Conservation (phyloP, 2,329 filamentous ascomycete species). For the Talaromyces pinophilus region DNA sequence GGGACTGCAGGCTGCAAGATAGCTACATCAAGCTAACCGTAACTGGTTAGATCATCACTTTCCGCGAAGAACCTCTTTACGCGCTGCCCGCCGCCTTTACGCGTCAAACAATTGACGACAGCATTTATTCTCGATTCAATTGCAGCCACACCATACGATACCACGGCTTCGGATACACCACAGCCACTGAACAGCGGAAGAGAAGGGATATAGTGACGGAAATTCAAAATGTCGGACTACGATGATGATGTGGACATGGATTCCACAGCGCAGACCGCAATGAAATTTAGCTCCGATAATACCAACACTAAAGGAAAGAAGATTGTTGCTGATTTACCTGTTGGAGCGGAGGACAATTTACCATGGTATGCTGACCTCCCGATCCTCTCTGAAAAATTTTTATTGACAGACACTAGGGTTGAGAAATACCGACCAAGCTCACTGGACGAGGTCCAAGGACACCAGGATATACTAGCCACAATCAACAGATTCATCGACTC, state of each 20-base stretch:
- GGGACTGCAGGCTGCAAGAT: neutral
- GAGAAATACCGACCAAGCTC: conserved; percentile 94
- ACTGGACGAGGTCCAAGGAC: conserved; percentile 88
- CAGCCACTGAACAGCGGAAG: neutral
- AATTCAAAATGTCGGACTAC: conserved; percentile 52
- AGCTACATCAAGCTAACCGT: neutral
- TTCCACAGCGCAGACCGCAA: conserved; percentile 52
- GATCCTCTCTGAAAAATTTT: too few species aligned
- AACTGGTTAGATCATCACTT: conserved; percentile 34
- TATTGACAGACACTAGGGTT: conserved; percentile 61
- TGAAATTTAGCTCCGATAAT: conserved; percentile 73
- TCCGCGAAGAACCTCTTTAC: conserved; percentile 46
- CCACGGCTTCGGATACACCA: neutral
- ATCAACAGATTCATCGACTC: conserved; percentile 97
- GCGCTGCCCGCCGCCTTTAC: conserved; percentile 33
- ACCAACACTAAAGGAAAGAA: conserved; percentile 79
- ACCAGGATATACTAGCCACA: conserved; percentile 94
- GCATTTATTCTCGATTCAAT: neutral
- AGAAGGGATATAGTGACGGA: neutral
- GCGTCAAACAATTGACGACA: conserved; percentile 29
- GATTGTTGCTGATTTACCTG: conserved; percentile 85
- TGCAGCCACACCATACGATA: neutral
- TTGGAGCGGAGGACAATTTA: conserved; percentile 89
- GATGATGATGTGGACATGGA: conserved; percentile 72
- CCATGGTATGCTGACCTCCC: conserved; percentile 67